Evolutionary conservation across 2,329 filamentous ascomycete species (phyloP), one percentile per base, ranked within the genome.

Genomic region (Colletotrichum godetiae): DNA sequence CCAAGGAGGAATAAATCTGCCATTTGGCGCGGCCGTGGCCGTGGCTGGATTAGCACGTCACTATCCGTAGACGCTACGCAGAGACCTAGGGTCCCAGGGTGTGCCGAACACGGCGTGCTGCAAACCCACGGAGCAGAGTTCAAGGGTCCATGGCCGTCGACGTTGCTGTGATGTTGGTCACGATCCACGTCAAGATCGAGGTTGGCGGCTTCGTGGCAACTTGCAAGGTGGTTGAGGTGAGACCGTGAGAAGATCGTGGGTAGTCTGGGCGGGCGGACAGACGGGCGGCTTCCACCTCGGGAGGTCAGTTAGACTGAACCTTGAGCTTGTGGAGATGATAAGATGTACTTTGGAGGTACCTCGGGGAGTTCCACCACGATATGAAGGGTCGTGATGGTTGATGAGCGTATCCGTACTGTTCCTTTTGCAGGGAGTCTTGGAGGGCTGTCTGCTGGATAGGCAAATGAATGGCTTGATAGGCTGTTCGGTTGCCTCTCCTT

Each of bases 41-140:
- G 67, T 66, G 70, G 70, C 70, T 73, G 60, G 56, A 49, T 52
- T 61, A 66, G 67, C 67, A 56, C 60, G 60, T 57, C 60, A 52
- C 60, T 61, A 22, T 49, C 19, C 42, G 42, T 22, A 42, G 69
- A 57, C 24, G 55, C 70, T 61, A 65, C 29, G 46, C 37, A 15
- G 31, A n/a, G 24, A 63, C 59, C 64, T 56, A 61, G 66, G 70
- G 60, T 65, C 70, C 60, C 67, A 61, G 60, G 46, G 53, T 31
- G 52, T 31, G 52, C 22, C 27, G 33, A 49, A 42, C 49, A 70
- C 24, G 33, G 37, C 61, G 55, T 58, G 67, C 60, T 8, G 42
- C 53, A 65, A 70, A 53, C 46, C 60, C 27, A 58, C 24, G 35
- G 55, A 49, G 19, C 42, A 49, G 42, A 22, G 15, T 49, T 22